Percentiles rank a stretch among this genome's conserved stretches.
Evolutionary conservation across 2,329 filamentous ascomycete genomes (phyloP).

Genomic region (Aureobasidium sp.): DNA sequence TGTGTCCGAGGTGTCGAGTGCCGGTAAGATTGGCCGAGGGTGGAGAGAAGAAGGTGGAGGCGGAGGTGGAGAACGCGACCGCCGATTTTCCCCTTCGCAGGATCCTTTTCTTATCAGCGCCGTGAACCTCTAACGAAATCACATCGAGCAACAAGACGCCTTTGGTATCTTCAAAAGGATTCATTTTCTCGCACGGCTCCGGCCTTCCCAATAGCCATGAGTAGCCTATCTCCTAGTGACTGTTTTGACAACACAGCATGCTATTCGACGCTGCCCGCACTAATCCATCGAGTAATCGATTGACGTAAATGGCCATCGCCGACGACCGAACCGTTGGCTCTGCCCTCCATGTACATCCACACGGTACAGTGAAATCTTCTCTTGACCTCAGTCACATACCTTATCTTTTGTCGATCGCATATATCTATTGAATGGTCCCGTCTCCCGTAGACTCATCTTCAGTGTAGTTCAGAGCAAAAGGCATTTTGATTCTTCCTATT

Average conservation of each 20-base stretch:
- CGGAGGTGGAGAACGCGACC: neutral
- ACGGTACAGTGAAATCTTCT: conserved; percentile 7
- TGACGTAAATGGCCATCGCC: conserved; percentile 14
- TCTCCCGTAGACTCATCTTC: neutral
- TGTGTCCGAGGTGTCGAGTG: neutral
- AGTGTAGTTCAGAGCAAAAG: neutral
- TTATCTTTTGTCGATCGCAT: conserved; percentile 5
- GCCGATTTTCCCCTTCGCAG: neutral
- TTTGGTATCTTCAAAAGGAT: neutral
- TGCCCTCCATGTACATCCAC: neutral
- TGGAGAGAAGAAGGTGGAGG: neutral
- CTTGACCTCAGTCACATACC: conserved; percentile 3
- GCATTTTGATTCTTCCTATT: neutral
- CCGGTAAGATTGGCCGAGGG: neutral
- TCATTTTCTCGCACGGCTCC: conserved; percentile 8
- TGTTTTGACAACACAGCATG: neutral
- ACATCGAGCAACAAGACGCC: conserved; percentile 8
- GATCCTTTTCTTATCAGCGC: conserved; percentile 13
- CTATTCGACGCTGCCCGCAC: neutral
- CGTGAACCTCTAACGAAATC: conserved; percentile 12
- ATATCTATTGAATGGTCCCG: neutral
- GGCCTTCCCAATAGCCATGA: neutral
- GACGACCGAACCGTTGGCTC: conserved; percentile 3
- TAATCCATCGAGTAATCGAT: conserved; percentile 1
- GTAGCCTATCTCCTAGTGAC: neutral